Evolutionary conservation across 179 eudicot species (phyloP), one percentile per base, ranked within the genome.

Genomic region (Drosera spatulata): DNA sequence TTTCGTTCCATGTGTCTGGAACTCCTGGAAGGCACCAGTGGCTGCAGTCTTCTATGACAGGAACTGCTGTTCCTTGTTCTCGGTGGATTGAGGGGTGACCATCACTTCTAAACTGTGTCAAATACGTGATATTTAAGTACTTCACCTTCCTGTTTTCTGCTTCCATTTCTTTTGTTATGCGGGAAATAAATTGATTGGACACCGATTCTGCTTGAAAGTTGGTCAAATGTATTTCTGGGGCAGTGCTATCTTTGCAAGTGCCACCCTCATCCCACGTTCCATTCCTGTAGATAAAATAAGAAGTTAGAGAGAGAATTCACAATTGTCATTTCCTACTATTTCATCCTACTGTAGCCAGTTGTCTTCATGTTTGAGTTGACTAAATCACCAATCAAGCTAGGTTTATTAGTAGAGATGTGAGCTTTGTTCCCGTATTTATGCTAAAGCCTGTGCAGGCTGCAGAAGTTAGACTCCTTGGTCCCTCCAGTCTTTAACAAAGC

Each of bases 1-100:
- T 64, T 61, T 78, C 76, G 63, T 88, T 4, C 86, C 86, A 86
- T 15, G 79, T 76, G 63, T 82, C 91, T 13, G 90, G 84, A 55
- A 80, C 82, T 55, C 91, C 88, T 1, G 85, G 95, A 49, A 82
- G 86, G 71, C 88, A 86, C 96, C 88, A 84, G 41, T 86, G 95
- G 74, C 88, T 86, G 62, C 96, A 86, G 56, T 88, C 86, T 63
- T 86, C 86, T 58, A 83, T 69, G 9, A 72, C 47, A 53, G 68
- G 63, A 39, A 55, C 56, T 3, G 76, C 74, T 41, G 84, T 69
- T 53, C 77, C 83, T 50, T 86, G 95, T 63, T 86, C 96, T 0
- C 86, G 91, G 53, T 88, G 73, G 63, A 77, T 74, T 4, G 95
- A 89, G 1, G 95, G 95, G 65, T 82, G 97, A 37, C 97, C 84